A percentile compares a stretch with the other conserved stretches of the same genome.
These are phyloP conservation scores for Coemansia sp. DNA, from an alignment of 192 early-diverging fungal species.

Conservation along the genomic window DNA sequence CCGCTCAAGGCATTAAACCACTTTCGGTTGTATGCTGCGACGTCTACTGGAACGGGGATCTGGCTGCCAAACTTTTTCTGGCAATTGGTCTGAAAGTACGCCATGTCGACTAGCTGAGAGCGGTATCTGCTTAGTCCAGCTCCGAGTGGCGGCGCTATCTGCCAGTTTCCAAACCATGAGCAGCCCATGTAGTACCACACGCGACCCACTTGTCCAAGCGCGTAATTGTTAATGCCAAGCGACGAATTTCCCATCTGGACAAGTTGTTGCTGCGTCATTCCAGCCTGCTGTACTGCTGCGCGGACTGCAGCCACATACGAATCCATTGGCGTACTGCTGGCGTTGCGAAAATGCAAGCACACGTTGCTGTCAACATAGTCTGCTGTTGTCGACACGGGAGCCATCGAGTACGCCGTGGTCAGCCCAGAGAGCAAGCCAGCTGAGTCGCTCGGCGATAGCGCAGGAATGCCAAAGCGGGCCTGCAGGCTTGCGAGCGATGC, in stretches of 20 bases:
- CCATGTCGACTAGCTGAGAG: slow-evolving; percentile 36
- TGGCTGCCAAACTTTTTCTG: slow-evolving; percentile 35
- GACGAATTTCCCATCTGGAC: slow-evolving; percentile 31
- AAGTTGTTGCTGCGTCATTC: slow-evolving; percentile 19
- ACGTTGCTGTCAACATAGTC: slow-evolving; percentile 14
- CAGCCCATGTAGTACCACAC: slow-evolving; percentile 63
- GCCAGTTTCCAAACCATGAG: slow-evolving; percentile 63
- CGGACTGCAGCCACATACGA: slow-evolving; percentile 24
- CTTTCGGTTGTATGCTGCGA: slow-evolving; percentile 24
- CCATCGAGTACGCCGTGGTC: slow-evolving; percentile 15
- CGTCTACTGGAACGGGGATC: slow-evolving; percentile 22
- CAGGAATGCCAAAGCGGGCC: slow-evolving; percentile 21
- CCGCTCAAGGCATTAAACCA: slow-evolving; percentile 20
- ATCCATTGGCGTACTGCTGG: slow-evolving; percentile 7
- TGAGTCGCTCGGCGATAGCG: slow-evolving; percentile 24
- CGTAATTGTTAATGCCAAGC: slow-evolving; percentile 26
- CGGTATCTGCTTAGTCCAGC: slow-evolving; percentile 23
- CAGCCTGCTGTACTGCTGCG: slow-evolving; percentile 7
- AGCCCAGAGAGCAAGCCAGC: slow-evolving; percentile 24
- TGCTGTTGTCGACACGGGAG: slow-evolving; percentile 1
- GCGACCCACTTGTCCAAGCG: slow-evolving; percentile 30
- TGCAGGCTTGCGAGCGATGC: slow-evolving; percentile 8
- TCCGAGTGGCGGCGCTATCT: slow-evolving; percentile 32
- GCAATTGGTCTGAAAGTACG: slow-evolving; percentile 38
- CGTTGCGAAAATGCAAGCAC: slow-evolving; percentile 21